Percentiles rank a stretch among this genome's conserved stretches.
phyloP scores from a whole-genome alignment of 202 grass and related monocot species.

The Cymbopogon flexuosus region DNA sequence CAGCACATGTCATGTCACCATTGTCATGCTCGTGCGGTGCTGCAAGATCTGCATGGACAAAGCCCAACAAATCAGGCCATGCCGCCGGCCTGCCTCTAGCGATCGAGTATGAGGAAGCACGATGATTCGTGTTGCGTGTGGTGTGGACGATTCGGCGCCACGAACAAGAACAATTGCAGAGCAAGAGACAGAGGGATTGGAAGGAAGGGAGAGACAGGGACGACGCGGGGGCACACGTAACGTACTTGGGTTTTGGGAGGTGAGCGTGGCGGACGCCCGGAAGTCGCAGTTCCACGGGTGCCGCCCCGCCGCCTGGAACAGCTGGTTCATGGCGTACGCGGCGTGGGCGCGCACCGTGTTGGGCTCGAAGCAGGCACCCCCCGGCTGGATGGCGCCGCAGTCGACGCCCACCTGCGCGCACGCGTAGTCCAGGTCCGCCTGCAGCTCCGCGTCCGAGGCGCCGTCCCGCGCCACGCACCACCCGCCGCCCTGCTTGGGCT shows the following conservation, averaged over 20 bases:
- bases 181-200: background rate
- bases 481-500: slow-evolving; percentile 9
- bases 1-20: background rate
- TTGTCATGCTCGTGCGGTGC: background rate
- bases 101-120: background rate
- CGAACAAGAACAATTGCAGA: background rate
- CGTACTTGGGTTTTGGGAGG: slow-evolving; percentile 79
- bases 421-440: slow-evolving; percentile 74
- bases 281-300: slow-evolving; percentile 83
- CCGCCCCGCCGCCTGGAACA: slow-evolving; percentile 59
- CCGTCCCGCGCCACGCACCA: slow-evolving; percentile 78
- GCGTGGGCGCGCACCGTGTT: slow-evolving; percentile 85
- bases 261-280: slow-evolving; percentile 57
- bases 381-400: slow-evolving; percentile 73
- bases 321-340: slow-evolving; percentile 93
- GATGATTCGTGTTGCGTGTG: too few species aligned
- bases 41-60: background rate
- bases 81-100: background rate
- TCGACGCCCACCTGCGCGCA: slow-evolving; percentile 68
- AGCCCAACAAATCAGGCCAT: background rate
- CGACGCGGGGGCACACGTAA: background rate
- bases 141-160: background rate
- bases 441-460: slow-evolving; percentile 61
- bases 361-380: slow-evolving; percentile 73
- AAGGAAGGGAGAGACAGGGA: too few species aligned